phyloP scores from a whole-genome alignment of 306 rosid species.

The barrel medic (Medicago truncatula) region DNA sequence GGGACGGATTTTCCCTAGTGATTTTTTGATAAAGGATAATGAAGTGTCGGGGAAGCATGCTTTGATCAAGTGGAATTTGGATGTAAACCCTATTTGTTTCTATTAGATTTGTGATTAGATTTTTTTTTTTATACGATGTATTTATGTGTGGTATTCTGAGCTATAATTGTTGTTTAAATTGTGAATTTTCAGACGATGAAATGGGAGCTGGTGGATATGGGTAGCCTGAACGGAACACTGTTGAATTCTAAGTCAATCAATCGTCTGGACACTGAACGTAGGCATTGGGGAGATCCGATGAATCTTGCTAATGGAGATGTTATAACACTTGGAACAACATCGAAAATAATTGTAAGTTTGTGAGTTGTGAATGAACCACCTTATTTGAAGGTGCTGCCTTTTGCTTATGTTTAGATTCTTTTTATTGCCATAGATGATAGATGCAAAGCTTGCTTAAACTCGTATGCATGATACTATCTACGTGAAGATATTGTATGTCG shows the following conservation, averaged over 20 bases:
- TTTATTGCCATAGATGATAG: neutral
- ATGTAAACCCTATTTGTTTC: slow-evolving; percentile 57
- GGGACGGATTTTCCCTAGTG: slow-evolving; percentile 88
- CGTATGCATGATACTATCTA: slow-evolving; percentile 38
- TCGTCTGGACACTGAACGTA: slow-evolving; percentile 69
- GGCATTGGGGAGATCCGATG: slow-evolving; percentile 80
- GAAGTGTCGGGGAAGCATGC: slow-evolving; percentile 99
- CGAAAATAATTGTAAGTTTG: slow-evolving; percentile 71
- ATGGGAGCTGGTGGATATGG: slow-evolving; percentile 98
- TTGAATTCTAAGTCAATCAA: slow-evolving; percentile 76
- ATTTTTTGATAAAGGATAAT: slow-evolving; percentile 72
- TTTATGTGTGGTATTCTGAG: slow-evolving; percentile 19
- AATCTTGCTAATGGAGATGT: slow-evolving; percentile 85
- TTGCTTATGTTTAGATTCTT: slow-evolving; percentile 26
- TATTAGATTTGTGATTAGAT: slow-evolving; percentile 39
- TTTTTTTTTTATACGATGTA: slow-evolving; percentile 6
- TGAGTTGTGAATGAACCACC: slow-evolving; percentile 29
- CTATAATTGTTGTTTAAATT: slow-evolving; percentile 38
- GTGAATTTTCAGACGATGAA: slow-evolving; percentile 72
- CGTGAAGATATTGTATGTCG: slow-evolving; percentile 5
- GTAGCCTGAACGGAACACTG: slow-evolving; percentile 93
- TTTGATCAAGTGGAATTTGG: slow-evolving; percentile 77
- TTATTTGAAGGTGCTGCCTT: slow-evolving; percentile 7
- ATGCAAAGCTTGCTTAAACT: slow-evolving; percentile 32
- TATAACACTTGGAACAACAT: slow-evolving; percentile 91